Evolutionary conservation across 2,329 filamentous ascomycete species (phyloP).

Genomic region (Aureobasidium lini): DNA sequence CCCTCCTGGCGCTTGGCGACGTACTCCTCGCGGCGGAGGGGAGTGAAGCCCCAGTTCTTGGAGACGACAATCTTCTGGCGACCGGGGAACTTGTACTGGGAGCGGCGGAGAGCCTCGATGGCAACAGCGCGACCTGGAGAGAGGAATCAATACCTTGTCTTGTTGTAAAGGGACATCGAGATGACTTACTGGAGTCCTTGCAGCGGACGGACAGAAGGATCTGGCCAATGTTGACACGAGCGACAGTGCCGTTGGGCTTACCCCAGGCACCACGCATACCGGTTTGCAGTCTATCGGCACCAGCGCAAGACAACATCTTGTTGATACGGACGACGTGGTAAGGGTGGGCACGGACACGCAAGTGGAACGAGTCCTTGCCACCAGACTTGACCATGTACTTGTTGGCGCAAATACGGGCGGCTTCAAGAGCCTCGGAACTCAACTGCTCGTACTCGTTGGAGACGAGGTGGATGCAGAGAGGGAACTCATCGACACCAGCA

Average conservation of each 20-base stretch:
- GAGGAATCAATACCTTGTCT: background rate
- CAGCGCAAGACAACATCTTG: conserved; percentile 99
- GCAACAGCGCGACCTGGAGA: conserved; percentile 74
- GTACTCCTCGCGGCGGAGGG: conserved; percentile 96
- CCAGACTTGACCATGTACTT: conserved; percentile 72
- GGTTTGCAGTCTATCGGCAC: conserved; percentile 99
- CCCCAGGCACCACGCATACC: conserved; percentile 99
- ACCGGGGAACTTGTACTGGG: conserved; percentile 99
- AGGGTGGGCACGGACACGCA: conserved; percentile 79
- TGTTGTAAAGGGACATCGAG: background rate
- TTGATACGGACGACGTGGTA: conserved; percentile 99
- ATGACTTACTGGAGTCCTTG: conserved; percentile 72
- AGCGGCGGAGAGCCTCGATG: conserved; percentile 97
- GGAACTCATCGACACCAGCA: conserved; percentile 98
- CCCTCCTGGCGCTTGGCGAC: conserved; percentile 89
- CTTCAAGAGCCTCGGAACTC: conserved; percentile 98
- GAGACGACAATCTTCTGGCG: conserved; percentile 99
- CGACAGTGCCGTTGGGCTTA: conserved; percentile 97
- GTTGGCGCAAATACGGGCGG: conserved; percentile 99
- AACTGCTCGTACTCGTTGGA: conserved; percentile 99
- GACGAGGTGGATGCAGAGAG: conserved; percentile 96
- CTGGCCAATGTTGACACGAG: conserved; percentile 99
- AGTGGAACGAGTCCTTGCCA: conserved; percentile 66
- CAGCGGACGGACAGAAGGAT: conserved; percentile 96
- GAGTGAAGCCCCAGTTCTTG: conserved; percentile 99